Base-by-base conservation (phyloP, 805 yeast genomes). In the Hanseniaspora nectarophila region DNA sequence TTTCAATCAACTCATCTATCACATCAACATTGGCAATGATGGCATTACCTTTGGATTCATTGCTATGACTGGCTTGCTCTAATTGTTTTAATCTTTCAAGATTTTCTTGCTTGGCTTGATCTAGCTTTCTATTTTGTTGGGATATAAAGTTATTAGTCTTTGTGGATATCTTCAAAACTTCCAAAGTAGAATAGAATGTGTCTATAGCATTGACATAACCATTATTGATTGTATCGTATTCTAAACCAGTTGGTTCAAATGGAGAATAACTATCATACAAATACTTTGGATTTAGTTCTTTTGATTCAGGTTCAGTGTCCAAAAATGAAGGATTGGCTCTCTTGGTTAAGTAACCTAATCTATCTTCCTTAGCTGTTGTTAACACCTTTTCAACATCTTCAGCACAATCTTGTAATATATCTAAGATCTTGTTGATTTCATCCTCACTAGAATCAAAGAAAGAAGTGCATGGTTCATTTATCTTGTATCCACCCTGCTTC, bases 141-240 rank as follows among this genome's bases (percentile, higher is more conserved):
- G 73, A 72, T 59, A 85, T 85, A 56, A 83, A 89, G 55, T 79
- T 82, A 56, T 86, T 94, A 32, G 84, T 76, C 54, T 80, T 76
- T 53, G 85, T 66, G 0, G 88, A 81, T 59, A 80, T 77, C 60
- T 85, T 86, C 4, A 87, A 78, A 4, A 94, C 80, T 61, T 90
- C 95, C 15, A 89, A 70, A 0, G 90, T 80, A 0, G 96, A 86
- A 63, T 85, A 90, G 61, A 85, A 90, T 38, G 70, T 71, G 65
- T 90, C 98, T 20, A 90, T 73, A 0, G 97, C 82, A 54, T 76
- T 75, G 61, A 87, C 89, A 64, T 87, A 90, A 2, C 55, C 54
- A 0, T 92, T 88, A 7, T 69, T 65, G 13, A 78, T 66, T 18
- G 68, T 70, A 2, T 74, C 70, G 20, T 80, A 60, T 21, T 69